Base-by-base conservation (phyloP, 2,329 filamentous ascomycete genomes). In the Trichoderma brevicompactum region DNA sequence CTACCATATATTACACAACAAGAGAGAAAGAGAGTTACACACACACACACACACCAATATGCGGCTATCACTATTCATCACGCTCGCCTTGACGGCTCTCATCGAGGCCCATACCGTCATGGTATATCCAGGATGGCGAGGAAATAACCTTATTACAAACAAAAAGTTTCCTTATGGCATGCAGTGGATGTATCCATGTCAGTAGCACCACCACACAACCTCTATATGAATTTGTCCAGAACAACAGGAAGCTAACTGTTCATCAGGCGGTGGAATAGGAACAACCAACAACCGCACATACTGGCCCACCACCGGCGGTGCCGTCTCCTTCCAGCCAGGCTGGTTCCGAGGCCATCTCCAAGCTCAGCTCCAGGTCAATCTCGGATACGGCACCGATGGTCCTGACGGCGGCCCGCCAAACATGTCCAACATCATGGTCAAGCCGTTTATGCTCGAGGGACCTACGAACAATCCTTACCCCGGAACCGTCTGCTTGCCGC, bases 181-280 rank as follows among this genome's bases (percentile, higher is more conserved):
- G 91, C 91, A 96, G 81, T 97, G 93, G 93, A 88, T 89, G 76
- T 97, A 96, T 81, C 93, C 94, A 78, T 97, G 93, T 97, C 82
- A 80, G 92, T 81, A 15, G 5, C 44, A 4, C 54, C 61, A 5
- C 17, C 49, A 12, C 2, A 5, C 23, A 28, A 28, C 23, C 23
- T 43, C 40, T 13, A 17, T 53, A n/a, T 43, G 36, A 10, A 10
- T 10, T 10, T 49, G 7, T 15, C 17, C 36, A 23, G 13, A 23
- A 2, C n/a, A 15, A 32, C 15, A 40, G 19, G 19, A 53, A 7
- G 19, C 28, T 52, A 43, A 53, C 28, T 4, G 15, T 7, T 65
- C 65, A 72, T 17, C 72, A 97, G 94, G 94, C 76, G 95, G 95
- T 66, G 95, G 95, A 68, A 88, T 94, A 81, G 82, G 83, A 53